phyloP scores from a whole-genome alignment of 108 stramenopile species.

The Skeletonema tropicum region DNA sequence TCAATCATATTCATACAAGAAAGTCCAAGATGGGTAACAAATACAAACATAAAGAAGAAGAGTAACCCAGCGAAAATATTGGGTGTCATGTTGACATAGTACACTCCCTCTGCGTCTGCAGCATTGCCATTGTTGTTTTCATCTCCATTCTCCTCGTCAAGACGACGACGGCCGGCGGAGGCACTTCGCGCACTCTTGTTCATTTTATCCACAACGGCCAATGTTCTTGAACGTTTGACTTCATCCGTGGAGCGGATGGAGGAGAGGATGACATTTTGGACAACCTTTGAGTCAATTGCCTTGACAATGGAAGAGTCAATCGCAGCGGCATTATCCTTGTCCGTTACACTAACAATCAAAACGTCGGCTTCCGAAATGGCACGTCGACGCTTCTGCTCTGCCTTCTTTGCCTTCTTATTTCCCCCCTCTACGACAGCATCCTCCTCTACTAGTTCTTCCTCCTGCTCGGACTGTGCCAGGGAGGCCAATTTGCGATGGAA shows the following conservation, averaged over 20 bases:
- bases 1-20: slow-evolving; percentile 83
- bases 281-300: slow-evolving; percentile 62
- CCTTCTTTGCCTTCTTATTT: slow-evolving; percentile 23
- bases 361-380: slow-evolving; percentile 61
- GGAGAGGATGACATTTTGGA: slow-evolving; percentile 69
- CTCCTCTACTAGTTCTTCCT: neutral
- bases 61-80: slow-evolving; percentile 86
- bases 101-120: slow-evolving; percentile 59
- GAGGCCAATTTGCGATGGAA: slow-evolving; percentile 57
- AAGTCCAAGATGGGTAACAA: slow-evolving; percentile 69
- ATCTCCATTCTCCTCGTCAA: slow-evolving; percentile 39
- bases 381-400: slow-evolving; percentile 54
- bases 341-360: slow-evolving; percentile 58
- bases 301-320: slow-evolving; percentile 61
- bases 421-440: slow-evolving; percentile 11
- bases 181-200: slow-evolving; percentile 32
- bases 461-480: slow-evolving; percentile 23
- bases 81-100: slow-evolving; percentile 88
- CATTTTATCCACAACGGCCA: slow-evolving; percentile 42
- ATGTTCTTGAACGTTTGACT: slow-evolving; percentile 71
- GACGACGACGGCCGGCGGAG: slow-evolving; percentile 44
- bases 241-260: slow-evolving; percentile 73
- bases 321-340: slow-evolving; percentile 33
- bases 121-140: slow-evolving; percentile 34
- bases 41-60: slow-evolving; percentile 69